Evolutionary conservation across 495 filamentous ascomycete genomes (phyloP), one percentile per base, ranked within the genome.

Genomic region (Talaromyces proteolyticus): DNA sequence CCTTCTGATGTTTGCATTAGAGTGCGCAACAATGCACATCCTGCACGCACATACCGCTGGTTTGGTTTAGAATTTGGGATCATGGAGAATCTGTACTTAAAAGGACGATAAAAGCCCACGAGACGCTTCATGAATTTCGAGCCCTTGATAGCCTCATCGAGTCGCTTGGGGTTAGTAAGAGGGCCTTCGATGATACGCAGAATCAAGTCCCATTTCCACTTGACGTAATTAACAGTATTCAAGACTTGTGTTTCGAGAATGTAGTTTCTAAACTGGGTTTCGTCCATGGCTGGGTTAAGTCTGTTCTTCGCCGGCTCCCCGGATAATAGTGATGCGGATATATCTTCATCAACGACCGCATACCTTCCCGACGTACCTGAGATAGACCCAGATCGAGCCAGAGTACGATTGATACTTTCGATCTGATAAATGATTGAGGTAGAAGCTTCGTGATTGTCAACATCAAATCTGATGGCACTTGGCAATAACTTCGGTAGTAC

Each of bases 201-300:
- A 38, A 98, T 88, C 21, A 94, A 70, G 55, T 95, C 88, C 93
- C 93, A 98, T 56, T 93, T 89, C 93, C 93, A 98, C 60, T 98
- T 98, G 17, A 80, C 72, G 62, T 83, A 94, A 52, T 94, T 96
- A 44, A 86, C 85, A 34, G 85, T 88, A 46, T 81, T 86, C 44
- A 96, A 69, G 5, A 97, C 88, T 52, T 87, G 81, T 0, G 90
- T 95, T 52, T 98, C 94, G 29, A 96, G 62, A 46, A 98, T 76
- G 4, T 91, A 75, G 55, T 84, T 84, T 38, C 91, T 85, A 65
- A 98, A 98, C 12, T 84, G 84, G 14, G 80, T 80, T 53, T 97
- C 94, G 56, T 97, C 93, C 67, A 95, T 88, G 26, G 85, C 76
- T 38, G 85, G 73, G 24, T 81, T 82, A 23, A 84, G 66, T 57